These are phyloP conservation scores for Dalbergia cultrata DNA, from an alignment of 306 rosid genomes.

Conservation along the genomic window DNA sequence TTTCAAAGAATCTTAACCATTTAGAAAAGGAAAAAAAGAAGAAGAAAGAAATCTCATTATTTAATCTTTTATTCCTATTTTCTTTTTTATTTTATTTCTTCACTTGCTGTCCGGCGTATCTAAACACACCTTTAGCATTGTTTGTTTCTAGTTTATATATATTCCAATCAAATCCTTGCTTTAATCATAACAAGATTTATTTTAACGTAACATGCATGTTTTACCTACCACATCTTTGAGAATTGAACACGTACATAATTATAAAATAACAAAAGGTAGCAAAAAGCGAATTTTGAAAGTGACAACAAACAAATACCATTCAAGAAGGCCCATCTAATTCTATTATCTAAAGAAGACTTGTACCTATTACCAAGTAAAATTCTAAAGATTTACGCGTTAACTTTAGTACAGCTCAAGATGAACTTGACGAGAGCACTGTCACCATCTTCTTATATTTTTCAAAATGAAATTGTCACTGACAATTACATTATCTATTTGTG, in stretches of 20 bases:
- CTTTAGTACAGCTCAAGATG: conserved; percentile 29
- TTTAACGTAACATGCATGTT: background rate
- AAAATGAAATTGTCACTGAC: conserved; percentile 24
- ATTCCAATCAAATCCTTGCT: background rate
- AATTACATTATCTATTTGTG: conserved; percentile 22
- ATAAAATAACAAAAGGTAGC: background rate
- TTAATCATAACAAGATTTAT: background rate
- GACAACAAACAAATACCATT: background rate
- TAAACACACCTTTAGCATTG: background rate
- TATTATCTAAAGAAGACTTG: background rate
- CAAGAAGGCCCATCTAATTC: background rate
- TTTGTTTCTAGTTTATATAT: background rate
- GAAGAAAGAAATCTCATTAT: background rate
- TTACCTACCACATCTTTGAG: background rate
- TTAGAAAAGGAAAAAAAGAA: background rate
- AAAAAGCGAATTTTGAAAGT: background rate
- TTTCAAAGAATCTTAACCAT: background rate
- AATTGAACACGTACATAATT: background rate
- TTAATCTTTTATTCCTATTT: background rate
- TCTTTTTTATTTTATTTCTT: background rate
- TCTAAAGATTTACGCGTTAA: background rate
- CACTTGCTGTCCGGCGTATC: background rate
- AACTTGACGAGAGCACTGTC: background rate
- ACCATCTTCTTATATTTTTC: background rate
- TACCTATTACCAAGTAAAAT: background rate